phyloP scores from a whole-genome alignment of 1,139 yeast genomes.

The Pichia sp. region DNA sequence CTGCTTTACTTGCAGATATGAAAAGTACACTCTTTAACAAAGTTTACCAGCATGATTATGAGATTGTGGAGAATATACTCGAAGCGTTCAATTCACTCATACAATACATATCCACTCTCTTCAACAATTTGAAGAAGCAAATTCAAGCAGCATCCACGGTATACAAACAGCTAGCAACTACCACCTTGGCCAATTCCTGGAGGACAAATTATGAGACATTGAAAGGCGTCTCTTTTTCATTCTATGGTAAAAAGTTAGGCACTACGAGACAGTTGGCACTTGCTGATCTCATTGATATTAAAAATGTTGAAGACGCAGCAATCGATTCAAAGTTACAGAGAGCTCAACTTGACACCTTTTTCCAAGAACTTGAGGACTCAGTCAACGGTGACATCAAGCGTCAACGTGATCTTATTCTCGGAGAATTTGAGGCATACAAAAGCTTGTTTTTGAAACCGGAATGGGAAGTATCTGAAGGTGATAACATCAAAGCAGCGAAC shows the following conservation, averaged over 20 bases:
- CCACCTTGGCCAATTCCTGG: conserved; percentile 48
- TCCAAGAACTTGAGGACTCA: conserved; percentile 22
- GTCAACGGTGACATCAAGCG: conserved; percentile 25
- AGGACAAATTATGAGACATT: conserved; percentile 34
- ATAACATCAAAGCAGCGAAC: conserved; percentile 15
- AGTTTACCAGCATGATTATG: conserved; percentile 13
- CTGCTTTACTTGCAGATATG: conserved; percentile 42
- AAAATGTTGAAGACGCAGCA: conserved; percentile 24
- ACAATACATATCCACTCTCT: conserved; percentile 50
- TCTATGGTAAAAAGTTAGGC: conserved; percentile 14
- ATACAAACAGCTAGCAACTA: conserved; percentile 38
- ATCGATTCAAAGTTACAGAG: conserved; percentile 24
- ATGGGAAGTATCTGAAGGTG: conserved; percentile 12
- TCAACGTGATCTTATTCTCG: conserved; percentile 17
- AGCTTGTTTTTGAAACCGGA: conserved; percentile 17
- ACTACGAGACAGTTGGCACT: conserved; percentile 18
- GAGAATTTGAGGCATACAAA: conserved; percentile 22
- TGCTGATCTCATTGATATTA: conserved; percentile 27
- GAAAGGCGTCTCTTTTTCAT: conserved; percentile 31
- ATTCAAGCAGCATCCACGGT: conserved; percentile 44
- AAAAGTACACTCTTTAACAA: conserved; percentile 22
- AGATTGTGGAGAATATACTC: conserved; percentile 33
- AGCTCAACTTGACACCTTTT: conserved; percentile 21
- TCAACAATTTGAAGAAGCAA: conserved; percentile 34
- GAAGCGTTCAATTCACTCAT: conserved; percentile 49